phyloP scores from a whole-genome alignment of 2,329 filamentous ascomycete species.

The Aspergillus fijiensis region DNA sequence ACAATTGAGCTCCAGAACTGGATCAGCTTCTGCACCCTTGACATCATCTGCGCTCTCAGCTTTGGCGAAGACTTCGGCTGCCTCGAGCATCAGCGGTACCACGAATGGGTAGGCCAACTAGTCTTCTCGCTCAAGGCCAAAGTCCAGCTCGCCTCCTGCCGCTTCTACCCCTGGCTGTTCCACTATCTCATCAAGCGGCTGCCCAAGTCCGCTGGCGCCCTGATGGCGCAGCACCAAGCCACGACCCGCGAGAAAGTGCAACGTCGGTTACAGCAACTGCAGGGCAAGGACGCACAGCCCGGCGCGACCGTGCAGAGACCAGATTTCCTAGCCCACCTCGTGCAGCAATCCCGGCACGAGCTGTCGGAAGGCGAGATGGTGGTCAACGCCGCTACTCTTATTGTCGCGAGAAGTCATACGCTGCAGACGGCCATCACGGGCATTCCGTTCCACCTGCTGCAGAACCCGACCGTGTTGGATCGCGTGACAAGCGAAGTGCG shows the following conservation, averaged over 20 bases:
- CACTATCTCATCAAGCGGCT: background rate
- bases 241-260: background rate
- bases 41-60: conserved; percentile 43
- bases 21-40: conserved; percentile 40
- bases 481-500: no score
- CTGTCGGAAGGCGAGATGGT: no score
- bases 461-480: no score
- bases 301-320: no score
- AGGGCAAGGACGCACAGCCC: no score
- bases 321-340: no score
- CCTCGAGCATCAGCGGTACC: conserved; percentile 33
- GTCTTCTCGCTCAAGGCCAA: background rate
- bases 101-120: conserved; percentile 38
- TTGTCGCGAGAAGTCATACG: no score
- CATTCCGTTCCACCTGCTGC: no score
- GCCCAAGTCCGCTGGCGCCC: background rate
- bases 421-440: no score
- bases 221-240: background rate
- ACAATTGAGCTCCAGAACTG: conserved; percentile 32
- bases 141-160: background rate
- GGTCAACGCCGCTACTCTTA: no score
- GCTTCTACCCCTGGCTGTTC: background rate
- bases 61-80: conserved; percentile 46
- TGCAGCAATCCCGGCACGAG: no score
- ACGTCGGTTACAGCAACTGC: background rate